Evolutionary conservation across 2,329 filamentous ascomycete genomes (phyloP).

Genomic region (Pseudogymnoascus sp.): DNA sequence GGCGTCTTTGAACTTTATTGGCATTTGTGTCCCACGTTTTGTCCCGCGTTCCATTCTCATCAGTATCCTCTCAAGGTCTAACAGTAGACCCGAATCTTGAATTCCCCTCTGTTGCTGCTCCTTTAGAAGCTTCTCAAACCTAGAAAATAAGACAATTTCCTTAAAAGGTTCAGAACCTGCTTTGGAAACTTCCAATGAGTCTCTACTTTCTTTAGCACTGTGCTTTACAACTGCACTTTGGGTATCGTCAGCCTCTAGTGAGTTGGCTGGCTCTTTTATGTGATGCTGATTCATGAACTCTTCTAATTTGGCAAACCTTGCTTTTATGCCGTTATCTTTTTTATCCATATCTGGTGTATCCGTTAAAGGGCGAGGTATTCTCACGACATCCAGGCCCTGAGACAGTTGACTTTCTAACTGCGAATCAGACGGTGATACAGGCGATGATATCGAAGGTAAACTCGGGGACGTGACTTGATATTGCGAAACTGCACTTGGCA

Average conservation of each 20-base stretch:
- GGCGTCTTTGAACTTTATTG: conserved; percentile 82
- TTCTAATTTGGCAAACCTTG: background rate
- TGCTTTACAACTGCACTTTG: background rate
- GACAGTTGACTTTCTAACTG: background rate
- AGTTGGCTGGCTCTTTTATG: background rate
- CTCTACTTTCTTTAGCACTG: background rate
- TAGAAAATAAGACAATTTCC: background rate
- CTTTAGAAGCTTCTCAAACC: background rate
- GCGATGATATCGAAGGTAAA: background rate
- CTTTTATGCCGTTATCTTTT: background rate
- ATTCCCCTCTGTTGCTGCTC: background rate
- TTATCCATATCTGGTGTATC: background rate
- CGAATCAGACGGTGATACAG: background rate
- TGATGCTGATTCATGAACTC: background rate
- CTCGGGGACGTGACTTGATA: background rate
- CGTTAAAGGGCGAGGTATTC: background rate
- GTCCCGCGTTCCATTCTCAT: conserved; percentile 35
- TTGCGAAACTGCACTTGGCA: background rate
- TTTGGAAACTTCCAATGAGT: background rate
- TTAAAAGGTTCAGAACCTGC: background rate
- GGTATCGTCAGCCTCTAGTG: background rate
- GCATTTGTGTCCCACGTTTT: too few relatives aligned
- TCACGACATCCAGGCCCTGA: background rate
- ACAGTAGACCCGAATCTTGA: conserved; percentile 24
- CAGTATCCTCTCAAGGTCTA: conserved; percentile 23